Evolutionary conservation across 2,329 filamentous ascomycete species (phyloP), one percentile per base, ranked within the genome.

Genomic region (Drechslerella dactyloides): DNA sequence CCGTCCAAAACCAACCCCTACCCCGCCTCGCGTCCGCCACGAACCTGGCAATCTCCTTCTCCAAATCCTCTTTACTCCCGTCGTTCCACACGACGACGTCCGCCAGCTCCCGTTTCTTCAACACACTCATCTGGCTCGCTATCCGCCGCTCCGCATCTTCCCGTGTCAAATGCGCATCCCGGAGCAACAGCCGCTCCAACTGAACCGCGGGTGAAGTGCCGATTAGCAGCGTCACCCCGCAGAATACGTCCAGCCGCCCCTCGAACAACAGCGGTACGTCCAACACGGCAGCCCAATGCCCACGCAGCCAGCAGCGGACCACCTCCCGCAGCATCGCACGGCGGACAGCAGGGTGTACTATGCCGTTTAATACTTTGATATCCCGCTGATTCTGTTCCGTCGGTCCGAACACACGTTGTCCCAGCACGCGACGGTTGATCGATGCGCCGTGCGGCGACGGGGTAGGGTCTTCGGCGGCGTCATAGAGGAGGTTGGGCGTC

Each of bases 191-290:
- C 65, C 94, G 83, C 77, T 85, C 81, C 85, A 97, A 93, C 83
- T 99, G 94, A 52, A 93, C 84, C 73, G 84, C 85, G 75, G 96
- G 90, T 10, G 81, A 83, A 19, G 97, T 92, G 0, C 89, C 92
- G 1, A 97, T 93, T 0, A 99, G 92, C 70, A 96, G 81, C 15
- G 96, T 89, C 0, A 87, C 88, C 2, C 92, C 92, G 78, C 93
- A 97, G 75, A 96, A 86, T 44, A 87, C 82, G 79, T 99, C 94
- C 80, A 96, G 87, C 1, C 87, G 87, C 76, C 87, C 89, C 83
- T 99, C 94, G 76, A 97, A 97, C 46, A 99, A 84, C 60, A 99
- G 82, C 57, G 94, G 94, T 7, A 99, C 88, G 78, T 99, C 94
- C 15, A 97, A 83, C 37, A 99, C 89, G 2, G 96, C 91, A 0